Evolutionary conservation across 2,329 filamentous ascomycete species (phyloP).

Genomic region (Colletotrichum tamarilloi): DNA sequence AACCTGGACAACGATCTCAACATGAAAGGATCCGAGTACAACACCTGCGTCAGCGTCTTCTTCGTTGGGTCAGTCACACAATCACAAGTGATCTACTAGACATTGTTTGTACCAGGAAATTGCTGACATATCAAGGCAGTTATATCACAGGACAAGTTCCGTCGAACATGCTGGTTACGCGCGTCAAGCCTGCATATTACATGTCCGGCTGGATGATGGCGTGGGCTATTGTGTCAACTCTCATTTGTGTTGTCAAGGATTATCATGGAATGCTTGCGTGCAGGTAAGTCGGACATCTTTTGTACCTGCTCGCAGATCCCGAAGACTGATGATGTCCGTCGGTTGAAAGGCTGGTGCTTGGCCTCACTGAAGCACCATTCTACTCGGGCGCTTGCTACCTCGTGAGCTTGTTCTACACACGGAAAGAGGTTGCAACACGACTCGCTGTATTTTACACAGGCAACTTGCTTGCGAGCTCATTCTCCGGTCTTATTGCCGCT

Average conservation of each 20-base stretch:
- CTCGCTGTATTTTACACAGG: constrained; percentile 58
- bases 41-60: constrained; percentile 47
- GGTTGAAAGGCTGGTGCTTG: no score
- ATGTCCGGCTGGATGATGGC: constrained; percentile 36
- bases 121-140: background rate
- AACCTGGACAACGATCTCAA: constrained; percentile 63
- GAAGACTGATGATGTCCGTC: no score
- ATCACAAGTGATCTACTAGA: no score
- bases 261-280: constrained; percentile 50
- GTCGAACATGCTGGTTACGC: constrained; percentile 20
- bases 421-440: constrained; percentile 55
- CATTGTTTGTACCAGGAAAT: no score
- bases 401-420: constrained; percentile 65
- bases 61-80: constrained; percentile 40
- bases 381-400: constrained; percentile 50
- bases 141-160: constrained; percentile 24
- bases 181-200: constrained; percentile 22
- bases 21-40: constrained; percentile 52
- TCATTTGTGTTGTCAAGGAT: constrained; percentile 53
- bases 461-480: constrained; percentile 48
- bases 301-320: constrained; percentile 45
- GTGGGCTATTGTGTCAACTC: constrained; percentile 53
- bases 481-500: constrained; percentile 56
- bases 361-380: constrained; percentile 35
- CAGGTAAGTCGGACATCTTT: constrained; percentile 48